Evolutionary conservation across 305 asterid genomes (phyloP), one percentile per base, ranked within the genome.

Genomic region (Plantago coronopus): DNA sequence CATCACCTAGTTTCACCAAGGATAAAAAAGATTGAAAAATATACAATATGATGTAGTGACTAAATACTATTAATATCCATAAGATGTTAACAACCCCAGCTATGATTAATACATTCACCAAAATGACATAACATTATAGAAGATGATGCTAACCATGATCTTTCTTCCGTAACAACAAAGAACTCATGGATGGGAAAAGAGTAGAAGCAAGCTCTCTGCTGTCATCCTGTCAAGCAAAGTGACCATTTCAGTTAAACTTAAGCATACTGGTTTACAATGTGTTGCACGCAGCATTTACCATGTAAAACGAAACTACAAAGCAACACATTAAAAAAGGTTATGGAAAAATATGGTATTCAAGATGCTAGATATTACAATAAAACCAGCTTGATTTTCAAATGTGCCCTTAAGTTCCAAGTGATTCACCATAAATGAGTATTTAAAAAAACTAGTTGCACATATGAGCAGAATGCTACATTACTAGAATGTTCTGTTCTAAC

Each of bases 151-250:
- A 60, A 84, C 97, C 97, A 7, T 93, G 97, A 78, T 93, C 97
- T 78, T 93, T 93, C 85, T 93, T 93, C 72, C 99, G 76, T 75
- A 80, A 83, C 69, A 93, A 71, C 63, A 72, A 42, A 67, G 94
- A 65, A 71, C 83, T 75, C 77, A 78, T 55, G 3, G 91, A 77
- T 25, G 98, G 97, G 77, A 93, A 93, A 37, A 87, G 73, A 44
- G 78, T 59, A 59, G 86, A 74, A 37, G 99, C 99, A 57, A 81
- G 78, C 79, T 81, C 88, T 77, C 99, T 80, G 83, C 99, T 89
- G 68, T 79, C 83, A 72, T 93, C 99, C 99, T 93, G 91, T 54
- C 69, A 63, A 63, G 21, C 47, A 69, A 69, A 57, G 61, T 17
- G 57, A 65, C 29, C 37, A 42, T 22, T 53, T 15, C 49, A 56